Conservation (phyloP, 306 rosid species). For the Crotalaria pallida region DNA sequence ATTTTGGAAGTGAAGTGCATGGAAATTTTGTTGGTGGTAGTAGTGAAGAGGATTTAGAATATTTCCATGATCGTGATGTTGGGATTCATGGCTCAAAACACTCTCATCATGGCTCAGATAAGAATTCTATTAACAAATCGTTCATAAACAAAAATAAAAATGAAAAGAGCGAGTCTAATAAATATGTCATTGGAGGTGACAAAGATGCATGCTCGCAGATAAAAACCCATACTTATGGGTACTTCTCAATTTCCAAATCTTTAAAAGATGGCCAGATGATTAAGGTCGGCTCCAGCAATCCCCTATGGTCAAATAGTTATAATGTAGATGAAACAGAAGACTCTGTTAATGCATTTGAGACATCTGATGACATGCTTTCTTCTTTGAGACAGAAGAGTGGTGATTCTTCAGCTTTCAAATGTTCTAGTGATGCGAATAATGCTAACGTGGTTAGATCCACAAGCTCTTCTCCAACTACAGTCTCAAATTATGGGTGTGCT, state of each 20-base stretch:
- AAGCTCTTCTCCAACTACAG: conserved; percentile 70
- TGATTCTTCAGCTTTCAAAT: conserved; percentile 76
- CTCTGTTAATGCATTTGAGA: conserved; percentile 44
- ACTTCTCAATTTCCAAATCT: conserved; percentile 82
- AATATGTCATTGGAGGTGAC: conserved; percentile 56
- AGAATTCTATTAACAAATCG: conserved; percentile 40
- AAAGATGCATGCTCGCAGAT: conserved; percentile 34
- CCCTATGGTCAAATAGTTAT: conserved; percentile 56
- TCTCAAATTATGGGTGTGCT: conserved; percentile 73
- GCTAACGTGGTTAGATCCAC: conserved; percentile 50
- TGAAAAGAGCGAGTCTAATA: conserved; percentile 52
- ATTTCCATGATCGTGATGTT: conserved; percentile 59
- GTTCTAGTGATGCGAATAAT: conserved; percentile 67
- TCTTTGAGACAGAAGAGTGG: conserved; percentile 68
- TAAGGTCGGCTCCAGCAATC: conserved; percentile 57
- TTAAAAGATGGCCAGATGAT: conserved; percentile 51
- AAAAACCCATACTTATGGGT: conserved; percentile 50
- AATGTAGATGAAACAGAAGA: conserved; percentile 56
- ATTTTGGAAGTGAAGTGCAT: conserved; percentile 81
- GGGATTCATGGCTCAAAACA: conserved; percentile 47
- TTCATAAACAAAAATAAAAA: conserved; percentile 48
- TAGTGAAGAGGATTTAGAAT: conserved; percentile 79
- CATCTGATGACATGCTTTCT: conserved; percentile 55
- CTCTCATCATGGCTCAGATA: conserved; percentile 46
- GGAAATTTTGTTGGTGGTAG: conserved; percentile 87